Evolutionary conservation across 2,329 filamentous ascomycete species (phyloP), one percentile per base, ranked within the genome.

Genomic region (Penicillium sp.): DNA sequence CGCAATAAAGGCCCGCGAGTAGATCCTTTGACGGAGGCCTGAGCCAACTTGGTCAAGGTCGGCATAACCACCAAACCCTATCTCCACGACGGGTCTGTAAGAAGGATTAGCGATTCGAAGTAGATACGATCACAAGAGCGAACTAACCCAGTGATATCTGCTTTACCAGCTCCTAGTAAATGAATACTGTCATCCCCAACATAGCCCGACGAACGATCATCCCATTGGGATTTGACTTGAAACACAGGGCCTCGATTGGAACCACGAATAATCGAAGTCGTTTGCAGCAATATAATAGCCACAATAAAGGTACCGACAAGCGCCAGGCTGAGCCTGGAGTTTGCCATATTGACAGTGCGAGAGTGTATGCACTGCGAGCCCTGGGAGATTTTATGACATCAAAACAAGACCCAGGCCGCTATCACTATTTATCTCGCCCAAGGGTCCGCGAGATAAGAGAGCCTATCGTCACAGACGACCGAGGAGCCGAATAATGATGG

Each of bases 41-140:
- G 88, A 89, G 50, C 94, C 94, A 31, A 90, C 80, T 79, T 98
- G 94, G 47, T 86, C 86, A n/a, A 89, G 82, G 75, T 93, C 91
- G 35, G 94, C 94, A 81, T 97, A 97, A 64, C 93, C 93, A 84
- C 94, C 95, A 74, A 97, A 85, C 70, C 92, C 93, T 72, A 97
- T 86, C 76, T 97, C 92, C 23, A 96, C 93, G 13, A 96, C 92
- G 0, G 93, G 92, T 2, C 91, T 87, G 64, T 4, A 54, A 35
- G 17, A 41, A 2, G 3, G 54, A 51, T 45, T 57, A 57, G 53
- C 21, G 46, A 29, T 7, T 23, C 35, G 35, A n/a, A 52, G 21
- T 8, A 29, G 15, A 31, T 41, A 23, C 15, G 48, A 31, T 17
- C 38, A 13, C 8, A 61, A n/a, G 13, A 21, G 38, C 13, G 23